phyloP scores from a whole-genome alignment of 2,329 filamentous ascomycete genomes.

The Phialophora expanda region DNA sequence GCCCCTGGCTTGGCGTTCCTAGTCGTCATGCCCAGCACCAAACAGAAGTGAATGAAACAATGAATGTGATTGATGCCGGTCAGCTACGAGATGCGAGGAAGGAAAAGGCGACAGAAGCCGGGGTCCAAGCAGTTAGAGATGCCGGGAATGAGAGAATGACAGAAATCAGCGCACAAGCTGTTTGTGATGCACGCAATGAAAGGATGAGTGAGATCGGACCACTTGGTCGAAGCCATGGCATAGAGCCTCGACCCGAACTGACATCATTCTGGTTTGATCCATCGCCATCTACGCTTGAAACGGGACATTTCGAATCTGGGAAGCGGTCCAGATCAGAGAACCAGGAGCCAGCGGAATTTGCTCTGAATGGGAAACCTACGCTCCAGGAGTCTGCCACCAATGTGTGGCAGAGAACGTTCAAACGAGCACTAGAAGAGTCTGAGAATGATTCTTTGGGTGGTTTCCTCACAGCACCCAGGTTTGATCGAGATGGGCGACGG shows the following conservation, averaged over 20 bases:
- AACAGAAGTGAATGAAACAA: slow-evolving; percentile 27
- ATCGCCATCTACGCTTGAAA: slow-evolving; percentile 5
- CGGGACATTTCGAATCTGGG: not conserved
- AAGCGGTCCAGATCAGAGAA: slow-evolving; percentile 1
- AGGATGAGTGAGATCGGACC: slow-evolving; percentile 30
- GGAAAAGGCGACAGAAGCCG: slow-evolving; percentile 31
- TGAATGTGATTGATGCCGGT: slow-evolving; percentile 33
- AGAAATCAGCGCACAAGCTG: slow-evolving; percentile 29
- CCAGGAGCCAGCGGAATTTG: not conserved
- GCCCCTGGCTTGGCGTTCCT: not conserved
- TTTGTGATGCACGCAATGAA: slow-evolving; percentile 25
- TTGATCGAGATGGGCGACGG: slow-evolving; percentile 33
- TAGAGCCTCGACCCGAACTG: not conserved
- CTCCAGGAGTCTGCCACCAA: slow-evolving; percentile 26
- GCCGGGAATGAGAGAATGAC: slow-evolving; percentile 25
- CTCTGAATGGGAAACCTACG: not conserved
- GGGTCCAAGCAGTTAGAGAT: slow-evolving; percentile 22
- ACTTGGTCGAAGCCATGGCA: not conserved
- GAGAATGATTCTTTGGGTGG: slow-evolving; percentile 23
- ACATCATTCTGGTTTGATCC: slow-evolving; percentile 3
- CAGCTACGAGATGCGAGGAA: slow-evolving; percentile 22
- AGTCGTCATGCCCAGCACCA: slow-evolving; percentile 1
- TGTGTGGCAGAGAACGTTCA: slow-evolving; percentile 32
- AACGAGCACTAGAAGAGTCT: slow-evolving; percentile 24
- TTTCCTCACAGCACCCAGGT: slow-evolving; percentile 31